Base-by-base conservation (phyloP, 164 flowering plant genomes). In the Vitis rupestris region DNA sequence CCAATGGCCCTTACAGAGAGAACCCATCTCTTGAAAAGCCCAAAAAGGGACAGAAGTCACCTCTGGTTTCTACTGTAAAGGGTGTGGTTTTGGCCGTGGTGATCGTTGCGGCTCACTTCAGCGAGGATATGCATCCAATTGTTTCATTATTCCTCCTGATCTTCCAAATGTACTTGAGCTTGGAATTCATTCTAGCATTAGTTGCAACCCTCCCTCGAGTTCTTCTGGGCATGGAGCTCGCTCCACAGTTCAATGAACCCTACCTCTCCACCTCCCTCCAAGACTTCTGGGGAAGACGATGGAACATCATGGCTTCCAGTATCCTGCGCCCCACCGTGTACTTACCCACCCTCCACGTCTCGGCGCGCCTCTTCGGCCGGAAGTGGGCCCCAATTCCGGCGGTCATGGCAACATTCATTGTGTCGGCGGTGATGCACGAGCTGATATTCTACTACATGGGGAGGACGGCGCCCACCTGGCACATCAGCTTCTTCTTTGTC, bases 361-460 rank as follows among this genome's bases (percentile, higher is more conserved):
- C 51, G 0, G 9, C 61, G 2, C 48, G 27, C 1, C 9, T 16
- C 11, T 5, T 63, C 48, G 74, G 62, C 17, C 19, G 77, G 9
- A 4, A 52, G 16, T 54, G 68, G 60, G 80, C 74, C 9, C 7
- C 30, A 8, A 8, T 23, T 0, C 30, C 27, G 0, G 80, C 76
- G 0, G 37, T 54, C 13, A 0, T 82, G 27, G 69, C 59, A 7
- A 71, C 81, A 5, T 79, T 82, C 51, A 3, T 70, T 1, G 82
- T 70, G 8, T 79, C 85, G 9, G 82, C 53, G 9, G 9, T 76
- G 8, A 82, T 84, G 85, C 88, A 85, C 61, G 87, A 83, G 80
- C 63, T 82, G 44, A 49, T 82, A 0, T 70, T 63, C 37, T 82
- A 50, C 51, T 65, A 79, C 61, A 9, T 74, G 10, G 50, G 60